Conservation (phyloP, 495 filamentous ascomycete species). For the Glonium stellatum region DNA sequence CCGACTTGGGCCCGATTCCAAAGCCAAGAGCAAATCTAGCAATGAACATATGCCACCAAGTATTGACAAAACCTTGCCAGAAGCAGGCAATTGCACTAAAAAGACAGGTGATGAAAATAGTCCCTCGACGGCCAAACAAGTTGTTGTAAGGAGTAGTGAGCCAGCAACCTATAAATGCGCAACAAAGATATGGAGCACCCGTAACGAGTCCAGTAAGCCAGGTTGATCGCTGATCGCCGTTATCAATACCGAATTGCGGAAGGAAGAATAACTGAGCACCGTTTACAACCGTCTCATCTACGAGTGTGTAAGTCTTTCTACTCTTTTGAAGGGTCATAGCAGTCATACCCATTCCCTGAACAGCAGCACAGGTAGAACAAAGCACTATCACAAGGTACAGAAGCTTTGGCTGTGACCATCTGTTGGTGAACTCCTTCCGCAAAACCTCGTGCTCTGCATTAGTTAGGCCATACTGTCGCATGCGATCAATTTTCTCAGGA, state of each 20-base stretch:
- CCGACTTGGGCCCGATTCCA: conserved; percentile 74
- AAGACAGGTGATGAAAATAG: conserved; percentile 70
- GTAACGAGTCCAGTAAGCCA: conserved; percentile 69
- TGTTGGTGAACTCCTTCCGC: conserved; percentile 11
- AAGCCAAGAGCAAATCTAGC: conserved; percentile 39
- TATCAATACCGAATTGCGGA: conserved; percentile 58
- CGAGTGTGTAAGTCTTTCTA: background rate
- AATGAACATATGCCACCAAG: conserved; percentile 55
- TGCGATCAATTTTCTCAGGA: conserved; percentile 35
- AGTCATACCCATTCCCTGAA: conserved; percentile 58
- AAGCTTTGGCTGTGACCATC: conserved; percentile 30
- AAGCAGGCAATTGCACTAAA: conserved; percentile 64
- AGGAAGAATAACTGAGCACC: conserved; percentile 66
- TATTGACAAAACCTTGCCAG: conserved; percentile 65
- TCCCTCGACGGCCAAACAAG: conserved; percentile 71
- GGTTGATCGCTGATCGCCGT: conserved; percentile 9
- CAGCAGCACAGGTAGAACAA: conserved; percentile 58
- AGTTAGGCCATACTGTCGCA: conserved; percentile 13
- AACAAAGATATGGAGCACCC: conserved; percentile 62
- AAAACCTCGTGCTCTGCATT: conserved; percentile 17
- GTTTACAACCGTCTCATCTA: conserved; percentile 65
- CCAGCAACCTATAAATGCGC: conserved; percentile 75
- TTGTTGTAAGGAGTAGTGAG: conserved; percentile 75
- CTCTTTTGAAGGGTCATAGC: background rate
- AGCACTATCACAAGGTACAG: conserved; percentile 63